These are phyloP conservation scores for Neurospora terricola DNA, from an alignment of 495 filamentous ascomycete species.

Conservation along the genomic window DNA sequence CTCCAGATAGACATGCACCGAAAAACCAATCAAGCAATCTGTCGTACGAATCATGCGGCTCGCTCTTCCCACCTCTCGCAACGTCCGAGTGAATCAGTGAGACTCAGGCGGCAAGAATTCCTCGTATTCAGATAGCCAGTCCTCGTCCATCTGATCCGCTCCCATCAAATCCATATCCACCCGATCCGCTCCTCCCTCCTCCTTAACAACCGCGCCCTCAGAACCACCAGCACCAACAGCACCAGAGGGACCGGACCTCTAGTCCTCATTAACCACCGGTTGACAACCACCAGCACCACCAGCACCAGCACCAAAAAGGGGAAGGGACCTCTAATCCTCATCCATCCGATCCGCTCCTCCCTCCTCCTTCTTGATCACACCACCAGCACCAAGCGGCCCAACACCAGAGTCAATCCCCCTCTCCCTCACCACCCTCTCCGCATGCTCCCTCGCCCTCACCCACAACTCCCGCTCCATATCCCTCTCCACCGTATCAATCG, in stretches of 20 bases:
- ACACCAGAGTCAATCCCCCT: neutral
- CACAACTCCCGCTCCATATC: conserved; percentile 74
- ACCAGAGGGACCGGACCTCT: neutral
- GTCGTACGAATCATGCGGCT: neutral
- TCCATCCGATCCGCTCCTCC: conserved; percentile 14
- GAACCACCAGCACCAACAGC: neutral
- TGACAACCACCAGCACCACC: neutral
- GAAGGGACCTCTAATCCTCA: conserved; percentile 4
- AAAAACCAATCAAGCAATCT: neutral
- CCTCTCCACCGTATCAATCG: conserved; percentile 63
- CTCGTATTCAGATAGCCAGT: neutral
- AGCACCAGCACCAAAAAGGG: neutral
- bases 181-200: neutral
- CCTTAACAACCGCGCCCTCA: neutral
- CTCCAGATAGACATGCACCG: neutral
- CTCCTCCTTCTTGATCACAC: neutral
- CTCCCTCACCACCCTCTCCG: conserved; percentile 10
- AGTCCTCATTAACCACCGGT: neutral
- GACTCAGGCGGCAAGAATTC: neutral
- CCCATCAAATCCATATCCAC: neutral
- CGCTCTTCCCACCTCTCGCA: neutral
- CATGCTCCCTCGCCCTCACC: conserved; percentile 41
- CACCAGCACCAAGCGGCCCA: neutral
- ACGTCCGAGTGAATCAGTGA: neutral
- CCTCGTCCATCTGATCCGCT: neutral